A percentile compares a stretch with the other conserved stretches of the same genome.
These are phyloP conservation scores for Chlorella variabilis DNA, from an alignment of 163 green algal species.

Conservation along the genomic window DNA sequence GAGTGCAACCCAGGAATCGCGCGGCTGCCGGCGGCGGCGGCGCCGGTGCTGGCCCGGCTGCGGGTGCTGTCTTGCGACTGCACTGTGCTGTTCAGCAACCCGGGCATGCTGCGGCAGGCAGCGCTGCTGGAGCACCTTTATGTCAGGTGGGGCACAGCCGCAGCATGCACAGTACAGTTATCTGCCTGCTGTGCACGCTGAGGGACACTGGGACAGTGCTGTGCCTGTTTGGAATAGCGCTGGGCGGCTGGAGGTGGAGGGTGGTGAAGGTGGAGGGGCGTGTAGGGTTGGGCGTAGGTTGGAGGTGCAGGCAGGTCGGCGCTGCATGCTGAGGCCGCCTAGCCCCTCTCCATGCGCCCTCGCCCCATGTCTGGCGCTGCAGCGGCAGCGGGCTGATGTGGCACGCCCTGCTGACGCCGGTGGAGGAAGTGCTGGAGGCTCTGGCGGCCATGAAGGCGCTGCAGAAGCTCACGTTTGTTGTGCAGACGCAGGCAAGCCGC, in stretches of 20 bases:
- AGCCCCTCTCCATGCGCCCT: too few relatives aligned
- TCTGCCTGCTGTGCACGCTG: too few relatives aligned
- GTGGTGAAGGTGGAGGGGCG: too few relatives aligned
- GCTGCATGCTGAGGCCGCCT: too few relatives aligned
- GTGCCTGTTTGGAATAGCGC: too few relatives aligned
- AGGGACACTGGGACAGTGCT: too few relatives aligned
- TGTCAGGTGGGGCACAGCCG: background rate
- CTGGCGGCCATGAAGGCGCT: background rate
- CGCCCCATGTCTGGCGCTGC: too few relatives aligned
- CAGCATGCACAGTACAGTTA: too few relatives aligned
- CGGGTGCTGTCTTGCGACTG: background rate
- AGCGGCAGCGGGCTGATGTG: constrained; percentile 29
- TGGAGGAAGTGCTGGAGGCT: background rate
- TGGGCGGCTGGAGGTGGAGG: too few relatives aligned
- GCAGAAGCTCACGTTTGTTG: background rate
- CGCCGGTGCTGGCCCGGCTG: background rate
- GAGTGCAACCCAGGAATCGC: background rate
- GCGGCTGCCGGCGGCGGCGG: background rate
- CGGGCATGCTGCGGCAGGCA: background rate
- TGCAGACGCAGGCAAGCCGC: background rate
- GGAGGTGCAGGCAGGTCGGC: too few relatives aligned
- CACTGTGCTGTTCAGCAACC: constrained; percentile 8
- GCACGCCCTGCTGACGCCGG: background rate
- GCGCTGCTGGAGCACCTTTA: background rate
- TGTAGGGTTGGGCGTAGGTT: too few relatives aligned